phyloP scores from a whole-genome alignment of 2,329 filamentous ascomycete genomes.

The Geoglossum cookeanum region DNA sequence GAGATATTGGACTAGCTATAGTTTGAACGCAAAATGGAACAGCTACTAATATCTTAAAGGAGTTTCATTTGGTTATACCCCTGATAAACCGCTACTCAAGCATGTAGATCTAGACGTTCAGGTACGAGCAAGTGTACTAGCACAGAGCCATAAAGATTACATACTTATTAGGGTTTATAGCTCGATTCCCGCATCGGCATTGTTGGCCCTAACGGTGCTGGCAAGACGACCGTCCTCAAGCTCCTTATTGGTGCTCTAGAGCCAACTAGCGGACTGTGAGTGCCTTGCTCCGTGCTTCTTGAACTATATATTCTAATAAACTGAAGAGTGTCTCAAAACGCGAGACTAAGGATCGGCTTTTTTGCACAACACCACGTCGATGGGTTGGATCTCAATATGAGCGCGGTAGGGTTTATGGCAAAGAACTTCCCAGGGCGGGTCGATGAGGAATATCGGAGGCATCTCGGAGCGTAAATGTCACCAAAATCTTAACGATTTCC shows the following conservation, averaged over 20 bases:
- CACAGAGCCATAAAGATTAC: not conserved
- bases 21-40: constrained; percentile 12
- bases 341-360: constrained; percentile 79
- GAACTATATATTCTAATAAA: not conserved
- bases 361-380: constrained; percentile 98
- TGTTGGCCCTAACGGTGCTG: constrained; percentile 95
- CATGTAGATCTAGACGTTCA: constrained; percentile 93
- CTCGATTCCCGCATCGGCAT: constrained; percentile 97
- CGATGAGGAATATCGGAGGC: constrained; percentile 91
- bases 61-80: constrained; percentile 74
- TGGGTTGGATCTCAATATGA: constrained; percentile 72
- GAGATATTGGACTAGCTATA: not conserved
- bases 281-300: not conserved
- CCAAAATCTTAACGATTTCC: not conserved
- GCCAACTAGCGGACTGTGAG: constrained; percentile 46
- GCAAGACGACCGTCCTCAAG: constrained; percentile 97
- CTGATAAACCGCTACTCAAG: constrained; percentile 58
- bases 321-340: constrained; percentile 57
- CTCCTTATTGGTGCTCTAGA: constrained; percentile 77
- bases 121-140: not conserved
- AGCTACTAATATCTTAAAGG: not conserved
- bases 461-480: constrained; percentile 70
- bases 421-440: constrained; percentile 76
- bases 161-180: constrained; percentile 6
- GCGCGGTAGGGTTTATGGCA: constrained; percentile 90